phyloP scores from a whole-genome alignment of 768 basidiomycete genomes.

The Cantharellus cinnabarinus region DNA sequence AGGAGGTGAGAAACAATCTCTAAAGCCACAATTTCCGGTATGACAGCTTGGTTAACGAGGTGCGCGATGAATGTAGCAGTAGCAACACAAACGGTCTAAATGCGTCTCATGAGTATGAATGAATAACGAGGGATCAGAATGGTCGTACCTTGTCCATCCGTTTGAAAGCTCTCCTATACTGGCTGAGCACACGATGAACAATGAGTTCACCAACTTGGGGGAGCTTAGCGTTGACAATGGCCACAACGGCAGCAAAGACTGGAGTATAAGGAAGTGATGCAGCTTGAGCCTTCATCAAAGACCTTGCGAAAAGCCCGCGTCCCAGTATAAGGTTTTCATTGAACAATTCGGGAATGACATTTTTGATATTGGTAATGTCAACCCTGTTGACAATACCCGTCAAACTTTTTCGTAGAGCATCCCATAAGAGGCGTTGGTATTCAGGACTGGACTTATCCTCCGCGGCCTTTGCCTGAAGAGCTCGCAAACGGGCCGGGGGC shows the following conservation, averaged over 20 bases:
- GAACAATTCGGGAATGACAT: conserved; percentile 78
- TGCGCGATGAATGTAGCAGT: conserved; percentile 64
- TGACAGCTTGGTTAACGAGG: conserved; percentile 66
- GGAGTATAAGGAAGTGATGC: conserved; percentile 95
- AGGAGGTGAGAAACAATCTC: conserved; percentile 91
- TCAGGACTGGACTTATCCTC: conserved; percentile 69
- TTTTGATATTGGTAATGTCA: conserved; percentile 90
- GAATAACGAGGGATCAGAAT: not conserved
- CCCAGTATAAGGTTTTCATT: conserved; percentile 87
- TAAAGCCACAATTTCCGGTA: conserved; percentile 83
- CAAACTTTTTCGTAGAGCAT: conserved; percentile 89
- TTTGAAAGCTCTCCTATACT: conserved; percentile 88
- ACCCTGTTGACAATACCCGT: conserved; percentile 99
- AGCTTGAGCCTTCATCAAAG: conserved; percentile 95
- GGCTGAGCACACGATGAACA: conserved; percentile 73
- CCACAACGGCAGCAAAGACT: conserved; percentile 83
- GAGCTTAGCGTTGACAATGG: conserved; percentile 92
- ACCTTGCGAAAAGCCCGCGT: conserved; percentile 76
- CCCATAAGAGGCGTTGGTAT: conserved; percentile 93
- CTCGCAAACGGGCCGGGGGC: conserved; percentile 81
- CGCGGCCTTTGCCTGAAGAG: conserved; percentile 66
- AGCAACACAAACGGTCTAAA: conserved; percentile 77
- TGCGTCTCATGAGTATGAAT: not conserved
- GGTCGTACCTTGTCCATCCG: conserved; percentile 85
- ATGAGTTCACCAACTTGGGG: conserved; percentile 91